phyloP scores from a whole-genome alignment of 305 asterid species.

The Fraxinus floribunda region DNA sequence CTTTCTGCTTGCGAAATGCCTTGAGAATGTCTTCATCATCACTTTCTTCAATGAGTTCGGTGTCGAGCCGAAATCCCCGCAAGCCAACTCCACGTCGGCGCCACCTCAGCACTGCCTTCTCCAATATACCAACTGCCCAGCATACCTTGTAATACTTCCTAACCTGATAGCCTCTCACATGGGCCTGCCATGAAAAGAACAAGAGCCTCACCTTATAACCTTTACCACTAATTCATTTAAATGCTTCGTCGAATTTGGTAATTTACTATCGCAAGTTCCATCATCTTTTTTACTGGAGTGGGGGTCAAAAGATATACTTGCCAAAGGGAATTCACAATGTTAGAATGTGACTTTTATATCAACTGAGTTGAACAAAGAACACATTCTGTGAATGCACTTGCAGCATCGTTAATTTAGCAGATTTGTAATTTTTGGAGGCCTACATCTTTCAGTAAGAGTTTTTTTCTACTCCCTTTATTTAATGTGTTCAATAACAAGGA shows the following conservation, averaged over 20 bases:
- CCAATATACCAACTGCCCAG: conserved; percentile 93
- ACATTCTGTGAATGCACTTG: background rate
- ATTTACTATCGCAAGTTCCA: background rate
- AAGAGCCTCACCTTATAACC: background rate
- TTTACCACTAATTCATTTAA: background rate
- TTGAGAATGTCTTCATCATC: conserved; percentile 83
- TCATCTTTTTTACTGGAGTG: background rate
- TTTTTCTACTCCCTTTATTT: background rate
- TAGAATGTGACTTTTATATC: background rate
- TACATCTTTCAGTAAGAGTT: background rate
- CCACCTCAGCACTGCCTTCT: conserved; percentile 90
- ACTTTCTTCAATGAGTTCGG: conserved; percentile 48
- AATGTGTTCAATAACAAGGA: background rate
- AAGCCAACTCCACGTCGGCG: conserved; percentile 80
- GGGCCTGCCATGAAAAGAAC: conserved; percentile 64
- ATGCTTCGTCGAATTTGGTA: background rate
- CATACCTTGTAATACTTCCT: conserved; percentile 71
- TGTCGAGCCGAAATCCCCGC: conserved; percentile 67
- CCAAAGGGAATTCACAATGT: background rate
- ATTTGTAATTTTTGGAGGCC: background rate
- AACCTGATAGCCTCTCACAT: conserved; percentile 94
- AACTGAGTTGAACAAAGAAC: background rate
- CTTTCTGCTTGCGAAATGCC: conserved; percentile 83
- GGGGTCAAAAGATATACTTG: background rate
- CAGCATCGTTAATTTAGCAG: background rate